Evolutionary conservation across 2,329 filamentous ascomycete genomes (phyloP).

Genomic region (Aspergillus candidus): DNA sequence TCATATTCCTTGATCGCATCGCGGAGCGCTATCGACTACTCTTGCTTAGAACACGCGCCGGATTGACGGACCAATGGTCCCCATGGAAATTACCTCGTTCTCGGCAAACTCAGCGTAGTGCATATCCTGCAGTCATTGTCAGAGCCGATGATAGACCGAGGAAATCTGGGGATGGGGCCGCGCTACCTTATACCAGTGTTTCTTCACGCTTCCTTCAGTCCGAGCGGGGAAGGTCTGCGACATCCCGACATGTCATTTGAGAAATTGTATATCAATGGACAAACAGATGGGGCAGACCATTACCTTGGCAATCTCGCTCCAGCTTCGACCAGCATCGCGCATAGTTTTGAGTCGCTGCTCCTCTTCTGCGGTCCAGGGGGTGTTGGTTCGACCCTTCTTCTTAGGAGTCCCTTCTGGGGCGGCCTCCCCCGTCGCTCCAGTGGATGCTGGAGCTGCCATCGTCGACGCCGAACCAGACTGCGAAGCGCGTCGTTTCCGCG

Average conservation of each 20-base stretch:
- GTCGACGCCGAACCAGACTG: conserved; percentile 30
- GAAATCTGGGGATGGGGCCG: conserved; percentile 4
- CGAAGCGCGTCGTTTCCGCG: conserved; percentile 42
- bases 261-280: not conserved
- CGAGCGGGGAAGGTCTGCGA: conserved; percentile 77
- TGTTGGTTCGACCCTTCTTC: conserved; percentile 98
- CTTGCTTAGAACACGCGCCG: conserved; percentile 10
- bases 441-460: conserved; percentile 29
- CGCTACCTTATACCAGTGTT: conserved; percentile 95
- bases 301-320: conserved; percentile 98
- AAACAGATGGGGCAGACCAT: conserved; percentile 1
- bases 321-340: conserved; percentile 87
- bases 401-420: conserved; percentile 31
- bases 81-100: conserved; percentile 64
- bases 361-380: conserved; percentile 93
- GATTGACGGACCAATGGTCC: not conserved
- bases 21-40: conserved; percentile 53
- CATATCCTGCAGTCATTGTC: conserved; percentile 67
- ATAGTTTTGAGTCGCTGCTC: conserved; percentile 89
- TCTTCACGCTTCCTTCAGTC: conserved; percentile 97
- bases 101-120: conserved; percentile 98
- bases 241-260: conserved; percentile 1
- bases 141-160: conserved; percentile 2
- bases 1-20: conserved; percentile 98
- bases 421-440: conserved; percentile 25